Percentiles rank a stretch among this genome's conserved stretches.
These are phyloP conservation scores for Boletus smithii DNA, from an alignment of 1,284 basidiomycete genomes.

Conservation along the genomic window DNA sequence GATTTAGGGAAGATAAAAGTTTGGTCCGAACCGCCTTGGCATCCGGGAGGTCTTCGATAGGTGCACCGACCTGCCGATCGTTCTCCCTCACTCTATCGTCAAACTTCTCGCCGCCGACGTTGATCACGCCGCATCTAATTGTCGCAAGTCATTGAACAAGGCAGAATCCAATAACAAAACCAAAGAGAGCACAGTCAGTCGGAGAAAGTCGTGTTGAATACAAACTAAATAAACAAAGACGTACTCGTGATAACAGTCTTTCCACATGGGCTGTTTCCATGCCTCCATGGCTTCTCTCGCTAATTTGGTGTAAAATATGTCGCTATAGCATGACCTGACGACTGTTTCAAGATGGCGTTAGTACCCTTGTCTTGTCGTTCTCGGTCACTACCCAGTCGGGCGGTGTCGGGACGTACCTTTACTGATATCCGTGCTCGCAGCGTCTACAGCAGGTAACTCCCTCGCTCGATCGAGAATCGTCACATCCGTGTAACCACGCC, in stretches of 20 bases:
- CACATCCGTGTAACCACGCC: slow-evolving; percentile 63
- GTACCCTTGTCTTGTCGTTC: background rate
- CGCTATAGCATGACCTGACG: slow-evolving; percentile 67
- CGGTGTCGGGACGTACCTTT: slow-evolving; percentile 49
- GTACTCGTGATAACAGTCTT: slow-evolving; percentile 78
- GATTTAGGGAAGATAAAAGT: slow-evolving; percentile 29
- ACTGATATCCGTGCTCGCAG: slow-evolving; percentile 82
- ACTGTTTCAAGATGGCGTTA: slow-evolving; percentile 40
- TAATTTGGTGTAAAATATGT: slow-evolving; percentile 65
- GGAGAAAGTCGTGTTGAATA: background rate
- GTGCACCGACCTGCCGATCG: slow-evolving; percentile 53
- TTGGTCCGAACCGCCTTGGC: slow-evolving; percentile 20
- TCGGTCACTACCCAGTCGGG: background rate
- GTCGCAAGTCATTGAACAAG: background rate
- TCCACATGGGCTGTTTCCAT: slow-evolving; percentile 72
- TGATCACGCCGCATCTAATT: slow-evolving; percentile 27
- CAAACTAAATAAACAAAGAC: slow-evolving; percentile 24
- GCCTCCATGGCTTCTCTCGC: slow-evolving; percentile 68
- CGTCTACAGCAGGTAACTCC: slow-evolving; percentile 70
- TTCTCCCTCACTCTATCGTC: slow-evolving; percentile 51
- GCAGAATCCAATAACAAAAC: background rate
- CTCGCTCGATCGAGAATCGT: slow-evolving; percentile 70
- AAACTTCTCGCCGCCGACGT: slow-evolving; percentile 12
- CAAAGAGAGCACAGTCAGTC: background rate
- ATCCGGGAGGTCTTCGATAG: slow-evolving; percentile 41